Conservation (phyloP, 768 basidiomycete genomes). For the Lyophyllum atratum region DNA sequence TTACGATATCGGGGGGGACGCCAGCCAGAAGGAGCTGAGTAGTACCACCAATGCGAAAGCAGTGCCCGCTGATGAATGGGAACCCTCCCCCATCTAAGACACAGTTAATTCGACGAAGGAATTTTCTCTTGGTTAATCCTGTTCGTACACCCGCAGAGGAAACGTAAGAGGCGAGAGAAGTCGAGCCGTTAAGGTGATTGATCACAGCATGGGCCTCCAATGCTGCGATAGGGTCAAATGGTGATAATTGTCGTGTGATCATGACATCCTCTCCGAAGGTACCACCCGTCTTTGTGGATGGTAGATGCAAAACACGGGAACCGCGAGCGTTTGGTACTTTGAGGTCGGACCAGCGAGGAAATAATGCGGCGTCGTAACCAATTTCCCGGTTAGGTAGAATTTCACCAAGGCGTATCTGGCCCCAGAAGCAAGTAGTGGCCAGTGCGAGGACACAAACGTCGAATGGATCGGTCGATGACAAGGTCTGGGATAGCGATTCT, state of each 20-base stretch:
- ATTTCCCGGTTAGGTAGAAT: not conserved
- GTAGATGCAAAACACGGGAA: slow-evolving; percentile 23
- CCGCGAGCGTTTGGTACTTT: not conserved
- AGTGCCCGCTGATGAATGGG: not conserved
- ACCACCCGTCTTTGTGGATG: slow-evolving; percentile 22
- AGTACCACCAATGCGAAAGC: not conserved
- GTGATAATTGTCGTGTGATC: slow-evolving; percentile 6
- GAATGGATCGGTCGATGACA: slow-evolving; percentile 4
- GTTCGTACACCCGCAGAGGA: not conserved
- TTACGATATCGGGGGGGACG: not conserved
- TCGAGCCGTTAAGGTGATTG: not conserved
- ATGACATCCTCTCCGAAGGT: slow-evolving; percentile 18
- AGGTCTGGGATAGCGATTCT: slow-evolving; percentile 5
- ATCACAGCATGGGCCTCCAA: not conserved
- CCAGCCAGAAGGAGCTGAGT: not conserved
- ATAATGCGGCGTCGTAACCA: not conserved
- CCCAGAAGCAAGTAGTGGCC: not conserved
- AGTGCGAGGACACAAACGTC: slow-evolving; percentile 22
- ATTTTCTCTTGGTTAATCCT: not conserved
- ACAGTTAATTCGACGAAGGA: not conserved
- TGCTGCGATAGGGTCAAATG: slow-evolving; percentile 21
- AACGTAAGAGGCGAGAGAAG: not conserved
- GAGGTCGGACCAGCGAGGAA: slow-evolving; percentile 5
- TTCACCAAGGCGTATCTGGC: not conserved
- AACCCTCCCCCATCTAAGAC: not conserved